phyloP scores from a whole-genome alignment of 2,329 filamentous ascomycete genomes.

The Phyllosticta ampelicida region DNA sequence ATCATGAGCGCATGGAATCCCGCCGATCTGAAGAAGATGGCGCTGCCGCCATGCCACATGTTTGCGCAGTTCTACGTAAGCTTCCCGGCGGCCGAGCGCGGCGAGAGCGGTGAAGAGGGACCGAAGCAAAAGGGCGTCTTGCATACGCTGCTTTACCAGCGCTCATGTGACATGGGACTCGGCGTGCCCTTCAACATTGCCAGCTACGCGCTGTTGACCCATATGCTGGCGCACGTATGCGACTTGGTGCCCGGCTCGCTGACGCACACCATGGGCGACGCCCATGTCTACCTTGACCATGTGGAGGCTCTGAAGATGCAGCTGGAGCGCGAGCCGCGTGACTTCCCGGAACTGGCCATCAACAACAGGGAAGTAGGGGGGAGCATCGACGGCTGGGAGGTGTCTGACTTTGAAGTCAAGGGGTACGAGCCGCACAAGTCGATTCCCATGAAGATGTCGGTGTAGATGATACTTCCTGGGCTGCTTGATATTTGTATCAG shows the following conservation, averaged over 20 bases:
- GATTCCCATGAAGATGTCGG: constrained; percentile 98
- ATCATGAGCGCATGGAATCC: constrained; percentile 94
- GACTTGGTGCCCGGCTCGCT: constrained; percentile 76
- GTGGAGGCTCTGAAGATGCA: constrained; percentile 77
- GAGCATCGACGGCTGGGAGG: constrained; percentile 80
- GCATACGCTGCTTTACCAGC: constrained; percentile 84
- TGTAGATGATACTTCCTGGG: constrained; percentile 36
- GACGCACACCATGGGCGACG: constrained; percentile 94
- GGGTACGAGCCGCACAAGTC: constrained; percentile 85
- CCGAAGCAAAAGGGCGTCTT: constrained; percentile 52
- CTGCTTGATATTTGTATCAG: neutral
- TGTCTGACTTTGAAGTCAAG: constrained; percentile 76
- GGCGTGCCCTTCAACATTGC: constrained; percentile 98
- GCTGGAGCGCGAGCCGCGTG: constrained; percentile 64
- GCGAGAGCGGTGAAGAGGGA: constrained; percentile 19
- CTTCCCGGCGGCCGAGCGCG: constrained; percentile 41
- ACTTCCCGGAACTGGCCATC: constrained; percentile 73
- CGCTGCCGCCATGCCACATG: constrained; percentile 90
- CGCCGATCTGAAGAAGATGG: constrained; percentile 75
- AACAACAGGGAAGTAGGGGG: constrained; percentile 50
- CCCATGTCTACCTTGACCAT: constrained; percentile 93
- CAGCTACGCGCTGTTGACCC: constrained; percentile 82
- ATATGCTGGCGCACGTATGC: constrained; percentile 86
- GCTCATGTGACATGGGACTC: constrained; percentile 92
- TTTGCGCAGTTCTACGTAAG: constrained; percentile 94